Evolutionary conservation across 805 yeast species (phyloP).

Genomic region (Maudiozyma barnettii): DNA sequence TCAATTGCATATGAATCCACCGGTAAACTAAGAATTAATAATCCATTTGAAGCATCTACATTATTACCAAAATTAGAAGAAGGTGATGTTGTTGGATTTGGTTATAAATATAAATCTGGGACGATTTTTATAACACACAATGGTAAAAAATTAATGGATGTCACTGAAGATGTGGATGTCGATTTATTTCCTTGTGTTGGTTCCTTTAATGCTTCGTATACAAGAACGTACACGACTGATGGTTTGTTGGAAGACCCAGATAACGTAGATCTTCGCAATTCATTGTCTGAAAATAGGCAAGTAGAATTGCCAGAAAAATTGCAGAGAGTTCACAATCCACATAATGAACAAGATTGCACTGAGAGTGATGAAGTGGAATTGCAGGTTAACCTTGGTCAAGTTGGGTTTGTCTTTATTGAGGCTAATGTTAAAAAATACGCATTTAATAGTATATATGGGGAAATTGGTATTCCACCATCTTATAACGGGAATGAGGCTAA

Average conservation of each 20-base stretch:
- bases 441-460: constrained; percentile 40
- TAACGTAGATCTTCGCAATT: constrained; percentile 22
- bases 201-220: constrained; percentile 31
- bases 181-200: constrained; percentile 35
- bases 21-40: constrained; percentile 59
- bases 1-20: constrained; percentile 66
- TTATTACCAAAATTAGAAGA: constrained; percentile 42
- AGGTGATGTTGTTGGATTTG: constrained; percentile 92
- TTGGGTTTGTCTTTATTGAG: constrained; percentile 72
- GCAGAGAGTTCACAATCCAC: constrained; percentile 17
- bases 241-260: constrained; percentile 30
- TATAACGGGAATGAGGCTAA: constrained; percentile 33
- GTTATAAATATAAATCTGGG: constrained; percentile 72
- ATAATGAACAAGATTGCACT: constrained; percentile 9
- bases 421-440: constrained; percentile 84
- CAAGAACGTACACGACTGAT: constrained; percentile 29
- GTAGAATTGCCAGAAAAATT: constrained; percentile 18
- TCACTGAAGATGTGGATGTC: constrained; percentile 58
- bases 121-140: constrained; percentile 88
- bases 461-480: constrained; percentile 38
- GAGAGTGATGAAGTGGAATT: constrained; percentile 30
- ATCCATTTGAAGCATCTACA: constrained; percentile 41
- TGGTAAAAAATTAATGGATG: constrained; percentile 77
- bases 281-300: constrained; percentile 17
- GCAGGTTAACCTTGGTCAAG: constrained; percentile 66